Conservation (phyloP, 805 yeast genomes). For the Pichia thaimueangensis region DNA sequence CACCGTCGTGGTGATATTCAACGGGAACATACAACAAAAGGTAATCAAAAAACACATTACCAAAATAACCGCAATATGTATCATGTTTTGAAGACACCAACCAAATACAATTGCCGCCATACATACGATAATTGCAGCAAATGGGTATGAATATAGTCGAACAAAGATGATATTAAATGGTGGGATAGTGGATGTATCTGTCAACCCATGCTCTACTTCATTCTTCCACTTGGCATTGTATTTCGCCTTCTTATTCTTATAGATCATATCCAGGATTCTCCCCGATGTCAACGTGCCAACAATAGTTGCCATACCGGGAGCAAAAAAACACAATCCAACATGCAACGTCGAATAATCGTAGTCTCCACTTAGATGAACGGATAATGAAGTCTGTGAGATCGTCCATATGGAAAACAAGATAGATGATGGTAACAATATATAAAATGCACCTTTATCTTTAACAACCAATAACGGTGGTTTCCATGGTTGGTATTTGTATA, state of each 20-base stretch:
- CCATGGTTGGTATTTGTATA: slow-evolving; percentile 24
- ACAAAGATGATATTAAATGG: slow-evolving; percentile 51
- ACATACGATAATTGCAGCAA: slow-evolving; percentile 34
- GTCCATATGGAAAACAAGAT: slow-evolving; percentile 67
- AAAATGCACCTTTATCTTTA: slow-evolving; percentile 30
- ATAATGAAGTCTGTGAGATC: slow-evolving; percentile 56
- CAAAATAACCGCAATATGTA: slow-evolving; percentile 48
- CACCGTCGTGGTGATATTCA: slow-evolving; percentile 56
- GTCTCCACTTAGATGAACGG: slow-evolving; percentile 43
- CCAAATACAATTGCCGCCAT: slow-evolving; percentile 50
- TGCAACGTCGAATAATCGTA: slow-evolving; percentile 49
- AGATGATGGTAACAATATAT: slow-evolving; percentile 48
- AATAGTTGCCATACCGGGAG: slow-evolving; percentile 65
- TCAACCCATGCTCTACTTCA: slow-evolving; percentile 3
- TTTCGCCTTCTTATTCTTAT: slow-evolving; percentile 30
- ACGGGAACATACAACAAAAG: slow-evolving; percentile 48
- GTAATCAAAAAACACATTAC: slow-evolving; percentile 54
- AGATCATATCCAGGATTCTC: slow-evolving; percentile 45
- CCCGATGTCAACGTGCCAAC: slow-evolving; percentile 58
- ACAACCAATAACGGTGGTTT: slow-evolving; percentile 16
- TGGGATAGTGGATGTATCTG: slow-evolving; percentile 18
- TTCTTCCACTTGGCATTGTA: slow-evolving; percentile 23
- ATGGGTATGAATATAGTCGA: slow-evolving; percentile 42
- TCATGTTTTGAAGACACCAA: slow-evolving; percentile 56
- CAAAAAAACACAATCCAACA: slow-evolving; percentile 67